Conservation (phyloP, 768 basidiomycete genomes). For the Cystofilobasidium ferigula region DNA sequence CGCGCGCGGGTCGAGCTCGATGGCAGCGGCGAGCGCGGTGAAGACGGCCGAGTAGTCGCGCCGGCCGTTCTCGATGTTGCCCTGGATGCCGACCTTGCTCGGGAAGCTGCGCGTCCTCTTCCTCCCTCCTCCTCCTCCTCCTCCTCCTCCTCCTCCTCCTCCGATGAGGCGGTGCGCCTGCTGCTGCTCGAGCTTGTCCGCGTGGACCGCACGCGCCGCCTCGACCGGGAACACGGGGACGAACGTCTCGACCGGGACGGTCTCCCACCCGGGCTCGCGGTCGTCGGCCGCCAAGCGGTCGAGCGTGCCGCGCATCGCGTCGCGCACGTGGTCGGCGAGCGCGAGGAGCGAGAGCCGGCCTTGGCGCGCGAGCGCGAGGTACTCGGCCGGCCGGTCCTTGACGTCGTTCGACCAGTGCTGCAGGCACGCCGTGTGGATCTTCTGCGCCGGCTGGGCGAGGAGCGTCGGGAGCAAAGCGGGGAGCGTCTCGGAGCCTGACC, state of each 20-base stretch:
- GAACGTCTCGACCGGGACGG: not conserved
- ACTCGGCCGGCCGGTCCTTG: not conserved
- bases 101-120: no score
- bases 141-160: no score
- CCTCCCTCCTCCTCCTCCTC: no score
- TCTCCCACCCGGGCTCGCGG: not conserved
- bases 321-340: not conserved
- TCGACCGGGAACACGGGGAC: not conserved
- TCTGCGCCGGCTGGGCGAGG: not conserved
- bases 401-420: not conserved
- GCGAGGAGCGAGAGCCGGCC: not conserved
- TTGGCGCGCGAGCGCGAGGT: not conserved
- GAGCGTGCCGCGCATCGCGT: not conserved
- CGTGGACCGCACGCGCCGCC: no score
- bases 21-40: not conserved
- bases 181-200: no score
- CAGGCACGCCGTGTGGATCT: not conserved
- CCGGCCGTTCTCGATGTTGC: slow-evolving; percentile 1
- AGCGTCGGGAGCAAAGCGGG: not conserved
- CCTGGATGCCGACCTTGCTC: not conserved
- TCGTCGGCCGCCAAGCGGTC: not conserved
- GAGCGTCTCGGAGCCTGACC: not conserved
- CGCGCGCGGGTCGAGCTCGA: not conserved
- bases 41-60: not conserved
- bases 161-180: no score